Evolutionary conservation across 1,284 basidiomycete species (phyloP).

Genomic region (Heliocybe sulcata): DNA sequence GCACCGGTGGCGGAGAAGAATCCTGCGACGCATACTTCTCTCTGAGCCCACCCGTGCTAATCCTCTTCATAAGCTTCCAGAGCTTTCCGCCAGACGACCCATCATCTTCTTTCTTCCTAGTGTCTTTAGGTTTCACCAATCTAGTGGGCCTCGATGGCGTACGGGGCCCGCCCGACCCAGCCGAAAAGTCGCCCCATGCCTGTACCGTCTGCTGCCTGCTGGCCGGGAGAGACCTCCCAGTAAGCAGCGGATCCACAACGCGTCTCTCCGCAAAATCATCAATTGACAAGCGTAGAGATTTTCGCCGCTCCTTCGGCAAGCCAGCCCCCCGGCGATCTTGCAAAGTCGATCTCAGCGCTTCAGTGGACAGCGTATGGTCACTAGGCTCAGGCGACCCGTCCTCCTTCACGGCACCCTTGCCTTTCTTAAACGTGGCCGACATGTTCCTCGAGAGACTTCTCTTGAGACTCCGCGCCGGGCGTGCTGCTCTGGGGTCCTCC

Average conservation of each 20-base stretch:
- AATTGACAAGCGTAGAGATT: slow-evolving; percentile 16
- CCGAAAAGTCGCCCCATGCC: background rate
- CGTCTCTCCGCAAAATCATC: slow-evolving; percentile 17
- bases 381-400: slow-evolving; percentile 6
- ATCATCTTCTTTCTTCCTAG: slow-evolving; percentile 20
- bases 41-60: slow-evolving; percentile 55
- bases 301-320: slow-evolving; percentile 13
- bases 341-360: slow-evolving; percentile 23
- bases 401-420: slow-evolving; percentile 16
- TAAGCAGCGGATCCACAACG: background rate
- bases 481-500: background rate
- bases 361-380: background rate
- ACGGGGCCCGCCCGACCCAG: background rate
- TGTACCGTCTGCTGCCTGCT: background rate
- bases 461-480: slow-evolving; percentile 7
- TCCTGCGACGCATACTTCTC: slow-evolving; percentile 36
- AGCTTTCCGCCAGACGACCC: slow-evolving; percentile 34
- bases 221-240: background rate
- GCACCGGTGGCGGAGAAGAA: slow-evolving; percentile 48
- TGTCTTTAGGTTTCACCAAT: slow-evolving; percentile 10
- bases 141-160: background rate
- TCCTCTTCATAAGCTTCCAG: slow-evolving; percentile 64
- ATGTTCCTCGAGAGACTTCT: slow-evolving; percentile 38
- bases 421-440: slow-evolving; percentile 36
- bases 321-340: slow-evolving; percentile 21